Percentiles rank a stretch among this genome's conserved stretches.
Conservation (phyloP, 768 basidiomycete species). For the Tricholoma hemisulphureum region DNA sequence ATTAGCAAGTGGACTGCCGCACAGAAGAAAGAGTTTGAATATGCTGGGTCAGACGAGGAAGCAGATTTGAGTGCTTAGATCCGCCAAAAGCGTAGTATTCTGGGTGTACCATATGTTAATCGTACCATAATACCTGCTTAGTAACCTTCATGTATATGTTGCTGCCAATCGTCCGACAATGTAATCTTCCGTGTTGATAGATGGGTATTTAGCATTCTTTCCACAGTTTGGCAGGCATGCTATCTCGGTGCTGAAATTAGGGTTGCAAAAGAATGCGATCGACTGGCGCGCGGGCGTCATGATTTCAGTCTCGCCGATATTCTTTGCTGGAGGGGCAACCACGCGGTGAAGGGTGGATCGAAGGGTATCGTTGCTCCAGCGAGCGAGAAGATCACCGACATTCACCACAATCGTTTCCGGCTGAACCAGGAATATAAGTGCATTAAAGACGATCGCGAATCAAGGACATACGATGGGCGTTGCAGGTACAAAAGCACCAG, state of each 20-base stretch:
- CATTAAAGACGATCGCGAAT: not conserved
- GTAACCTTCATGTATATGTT: conserved; percentile 46
- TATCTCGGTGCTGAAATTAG: conserved; percentile 66
- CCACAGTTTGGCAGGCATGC: conserved; percentile 71
- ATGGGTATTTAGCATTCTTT: conserved; percentile 56
- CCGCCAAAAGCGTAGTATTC: not conserved
- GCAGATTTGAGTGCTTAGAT: conserved; percentile 6
- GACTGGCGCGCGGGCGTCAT: conserved; percentile 70
- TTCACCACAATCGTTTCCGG: conserved; percentile 82
- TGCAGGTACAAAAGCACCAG: conserved; percentile 67
- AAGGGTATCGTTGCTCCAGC: conserved; percentile 82
- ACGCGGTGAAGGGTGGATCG: conserved; percentile 83
- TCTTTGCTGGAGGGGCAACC: conserved; percentile 62
- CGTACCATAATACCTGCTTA: conserved; percentile 4
- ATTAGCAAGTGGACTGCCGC: conserved; percentile 33
- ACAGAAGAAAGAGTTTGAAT: conserved; percentile 31
- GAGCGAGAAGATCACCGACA: conserved; percentile 74
- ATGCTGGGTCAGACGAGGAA: conserved; percentile 14
- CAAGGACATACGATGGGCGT: conserved; percentile 62
- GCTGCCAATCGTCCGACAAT: conserved; percentile 68
- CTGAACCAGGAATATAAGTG: conserved; percentile 33
- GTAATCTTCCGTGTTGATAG: conserved; percentile 72
- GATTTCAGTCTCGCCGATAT: conserved; percentile 47
- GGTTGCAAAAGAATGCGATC: conserved; percentile 87
- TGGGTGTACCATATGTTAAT: not conserved